A percentile compares a stretch with the other conserved stretches of the same genome.
Evolutionary conservation across 768 basidiomycete species (phyloP).

Genomic region (Suillus occidentalis): DNA sequence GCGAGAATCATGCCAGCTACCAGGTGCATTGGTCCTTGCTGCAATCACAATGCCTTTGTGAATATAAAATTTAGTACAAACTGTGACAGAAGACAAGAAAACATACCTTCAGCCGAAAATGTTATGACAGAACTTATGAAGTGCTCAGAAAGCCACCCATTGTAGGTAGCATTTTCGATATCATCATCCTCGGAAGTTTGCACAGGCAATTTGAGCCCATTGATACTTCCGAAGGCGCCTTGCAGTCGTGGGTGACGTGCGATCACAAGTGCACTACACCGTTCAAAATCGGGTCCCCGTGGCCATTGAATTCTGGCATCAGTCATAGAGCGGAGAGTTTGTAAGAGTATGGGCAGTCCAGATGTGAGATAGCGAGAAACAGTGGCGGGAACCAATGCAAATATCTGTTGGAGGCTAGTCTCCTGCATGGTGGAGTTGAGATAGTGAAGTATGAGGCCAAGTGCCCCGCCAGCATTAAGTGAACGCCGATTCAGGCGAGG

Average conservation of each 20-base stretch:
- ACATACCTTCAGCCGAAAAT: constrained; percentile 29
- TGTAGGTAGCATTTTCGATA: constrained; percentile 47
- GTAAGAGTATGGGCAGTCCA: neutral
- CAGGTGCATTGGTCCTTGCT: constrained; percentile 38
- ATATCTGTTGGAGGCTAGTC: too few species aligned
- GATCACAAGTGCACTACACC: too few species aligned
- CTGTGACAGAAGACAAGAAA: neutral
- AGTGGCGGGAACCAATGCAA: neutral
- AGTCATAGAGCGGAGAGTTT: neutral
- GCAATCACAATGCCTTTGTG: constrained; percentile 37
- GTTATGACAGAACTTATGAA: constrained; percentile 5
- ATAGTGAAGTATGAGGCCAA: constrained; percentile 44
- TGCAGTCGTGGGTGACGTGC: too few species aligned
- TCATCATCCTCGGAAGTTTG: constrained; percentile 38
- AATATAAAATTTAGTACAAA: neutral
- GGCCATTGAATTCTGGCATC: neutral
- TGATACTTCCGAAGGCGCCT: constrained; percentile 33
- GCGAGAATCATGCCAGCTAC: constrained; percentile 50
- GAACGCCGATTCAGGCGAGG: neutral
- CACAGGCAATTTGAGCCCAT: constrained; percentile 40
- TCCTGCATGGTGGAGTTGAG: constrained; percentile 29
- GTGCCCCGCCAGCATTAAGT: constrained; percentile 33
- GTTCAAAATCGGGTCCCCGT: too few species aligned
- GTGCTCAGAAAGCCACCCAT: constrained; percentile 42
- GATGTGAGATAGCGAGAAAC: neutral